Percentiles rank a stretch among this genome's conserved stretches.
These are phyloP conservation scores for Eucalyptus sideroxylon DNA, from an alignment of 345 rosid genomes.

Conservation along the genomic window DNA sequence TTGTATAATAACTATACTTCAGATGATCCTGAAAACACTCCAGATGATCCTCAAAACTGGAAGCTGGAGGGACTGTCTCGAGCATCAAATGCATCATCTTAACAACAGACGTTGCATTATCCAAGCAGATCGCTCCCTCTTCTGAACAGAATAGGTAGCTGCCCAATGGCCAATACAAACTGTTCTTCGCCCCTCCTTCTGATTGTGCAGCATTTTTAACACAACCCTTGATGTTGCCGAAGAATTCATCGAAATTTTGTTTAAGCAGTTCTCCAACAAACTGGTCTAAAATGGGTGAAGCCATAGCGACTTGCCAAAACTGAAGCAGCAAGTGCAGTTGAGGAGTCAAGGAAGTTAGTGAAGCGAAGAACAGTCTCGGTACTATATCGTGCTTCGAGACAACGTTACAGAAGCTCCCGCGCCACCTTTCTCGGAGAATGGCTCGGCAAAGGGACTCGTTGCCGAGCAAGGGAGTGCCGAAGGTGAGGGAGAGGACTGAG, in stretches of 20 bases:
- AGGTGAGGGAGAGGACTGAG: conserved; percentile 62
- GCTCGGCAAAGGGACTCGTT: conserved; percentile 47
- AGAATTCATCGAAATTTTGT: background rate
- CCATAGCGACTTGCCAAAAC: background rate
- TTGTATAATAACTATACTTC: conserved; percentile 38
- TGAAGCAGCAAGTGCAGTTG: conserved; percentile 4
- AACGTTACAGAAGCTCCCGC: conserved; percentile 64
- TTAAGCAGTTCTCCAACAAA: background rate
- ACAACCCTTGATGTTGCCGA: background rate
- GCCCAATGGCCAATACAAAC: conserved; percentile 56
- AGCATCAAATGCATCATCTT: conserved; percentile 45
- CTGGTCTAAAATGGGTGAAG: conserved; percentile 11
- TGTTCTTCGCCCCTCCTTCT: background rate
- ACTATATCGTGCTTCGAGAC: conserved; percentile 44
- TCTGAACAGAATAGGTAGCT: conserved; percentile 58
- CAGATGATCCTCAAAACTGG: conserved; percentile 35
- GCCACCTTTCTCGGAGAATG: background rate
- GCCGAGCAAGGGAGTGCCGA: conserved; percentile 79
- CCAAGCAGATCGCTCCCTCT: conserved; percentile 66
- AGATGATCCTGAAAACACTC: conserved; percentile 24
- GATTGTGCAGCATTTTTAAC: background rate
- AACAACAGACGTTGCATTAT: conserved; percentile 34
- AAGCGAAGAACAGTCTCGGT: conserved; percentile 39
- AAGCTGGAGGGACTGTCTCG: conserved; percentile 5
- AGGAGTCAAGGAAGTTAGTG: conserved; percentile 7